Percentiles rank a stretch among this genome's conserved stretches.
Conservation (phyloP, 257 asterid genomes). For the Solanum microdontum region DNA sequence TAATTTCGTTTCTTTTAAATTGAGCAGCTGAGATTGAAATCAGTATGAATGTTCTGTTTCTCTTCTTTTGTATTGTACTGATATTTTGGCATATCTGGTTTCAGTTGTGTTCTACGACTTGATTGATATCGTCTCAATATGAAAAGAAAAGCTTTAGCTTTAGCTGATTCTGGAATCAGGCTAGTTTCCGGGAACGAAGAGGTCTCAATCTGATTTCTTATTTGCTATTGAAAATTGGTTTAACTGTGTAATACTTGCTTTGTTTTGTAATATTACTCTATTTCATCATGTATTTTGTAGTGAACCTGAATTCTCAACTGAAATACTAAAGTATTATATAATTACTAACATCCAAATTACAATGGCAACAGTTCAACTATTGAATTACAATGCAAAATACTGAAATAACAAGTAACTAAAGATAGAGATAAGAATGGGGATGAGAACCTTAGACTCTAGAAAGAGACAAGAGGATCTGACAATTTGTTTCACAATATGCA, state of each 20-base stretch:
- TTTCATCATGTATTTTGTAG: constrained; percentile 1
- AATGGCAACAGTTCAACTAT: not conserved
- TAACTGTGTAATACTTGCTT: not conserved
- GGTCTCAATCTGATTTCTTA: not conserved
- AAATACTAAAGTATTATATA: not conserved
- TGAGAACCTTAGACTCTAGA: not conserved
- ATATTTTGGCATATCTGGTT: not conserved
- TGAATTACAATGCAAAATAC: not conserved
- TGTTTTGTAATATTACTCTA: not conserved
- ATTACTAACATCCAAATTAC: not conserved
- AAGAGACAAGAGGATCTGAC: not conserved
- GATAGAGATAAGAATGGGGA: not conserved
- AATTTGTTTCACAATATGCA: not conserved
- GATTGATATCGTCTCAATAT: not conserved
- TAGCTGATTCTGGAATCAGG: not conserved
- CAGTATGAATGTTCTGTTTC: not conserved
- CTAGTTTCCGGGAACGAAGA: not conserved
- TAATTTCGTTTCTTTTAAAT: not conserved
- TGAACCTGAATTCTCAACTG: not conserved
- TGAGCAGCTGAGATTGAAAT: too few species aligned
- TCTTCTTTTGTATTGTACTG: not conserved
- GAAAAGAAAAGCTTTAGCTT: not conserved
- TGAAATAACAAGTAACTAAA: not conserved
- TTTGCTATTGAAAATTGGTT: not conserved
- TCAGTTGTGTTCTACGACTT: constrained; percentile 1